These are phyloP conservation scores for Ustilago hordei DNA, from an alignment of 1,284 basidiomycete genomes.

Conservation along the genomic window DNA sequence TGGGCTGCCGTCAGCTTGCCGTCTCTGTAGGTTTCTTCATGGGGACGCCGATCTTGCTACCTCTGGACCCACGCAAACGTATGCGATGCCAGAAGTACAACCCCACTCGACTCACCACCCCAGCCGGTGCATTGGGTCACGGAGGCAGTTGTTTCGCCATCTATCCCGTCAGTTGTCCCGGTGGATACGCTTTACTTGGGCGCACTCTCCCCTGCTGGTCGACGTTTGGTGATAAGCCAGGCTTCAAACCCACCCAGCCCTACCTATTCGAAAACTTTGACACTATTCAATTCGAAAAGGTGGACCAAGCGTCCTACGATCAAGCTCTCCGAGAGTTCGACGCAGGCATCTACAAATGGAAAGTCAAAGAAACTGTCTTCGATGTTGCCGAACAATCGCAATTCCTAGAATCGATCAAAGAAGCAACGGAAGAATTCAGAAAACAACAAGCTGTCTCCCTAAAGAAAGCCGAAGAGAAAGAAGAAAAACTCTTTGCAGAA, in stretches of 20 bases:
- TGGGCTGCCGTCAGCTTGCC: constrained; percentile 59
- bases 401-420: constrained; percentile 72
- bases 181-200: constrained; percentile 77
- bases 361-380: constrained; percentile 72
- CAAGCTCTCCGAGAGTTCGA: constrained; percentile 76
- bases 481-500: constrained; percentile 70
- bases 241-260: constrained; percentile 73
- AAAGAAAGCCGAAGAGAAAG: constrained; percentile 56
- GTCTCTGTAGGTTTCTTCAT: constrained; percentile 64
- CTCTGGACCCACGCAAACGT: constrained; percentile 75
- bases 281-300: constrained; percentile 72
- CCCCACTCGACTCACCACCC: constrained; percentile 71
- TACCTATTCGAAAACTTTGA: constrained; percentile 78
- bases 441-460: constrained; percentile 60
- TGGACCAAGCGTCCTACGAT: constrained; percentile 30
- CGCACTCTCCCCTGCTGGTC: constrained; percentile 74
- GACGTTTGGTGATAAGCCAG: constrained; percentile 74
- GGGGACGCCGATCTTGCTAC: constrained; percentile 65
- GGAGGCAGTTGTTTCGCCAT: constrained; percentile 74
- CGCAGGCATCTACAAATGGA: constrained; percentile 75
- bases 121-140: constrained; percentile 73
- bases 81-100: constrained; percentile 71
- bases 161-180: constrained; percentile 78
- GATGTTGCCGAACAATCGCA: constrained; percentile 74
- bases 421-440: constrained; percentile 73